These are phyloP conservation scores for Coix lacrymajobi DNA, from an alignment of 176 grass and related monocot species.

Conservation along the genomic window DNA sequence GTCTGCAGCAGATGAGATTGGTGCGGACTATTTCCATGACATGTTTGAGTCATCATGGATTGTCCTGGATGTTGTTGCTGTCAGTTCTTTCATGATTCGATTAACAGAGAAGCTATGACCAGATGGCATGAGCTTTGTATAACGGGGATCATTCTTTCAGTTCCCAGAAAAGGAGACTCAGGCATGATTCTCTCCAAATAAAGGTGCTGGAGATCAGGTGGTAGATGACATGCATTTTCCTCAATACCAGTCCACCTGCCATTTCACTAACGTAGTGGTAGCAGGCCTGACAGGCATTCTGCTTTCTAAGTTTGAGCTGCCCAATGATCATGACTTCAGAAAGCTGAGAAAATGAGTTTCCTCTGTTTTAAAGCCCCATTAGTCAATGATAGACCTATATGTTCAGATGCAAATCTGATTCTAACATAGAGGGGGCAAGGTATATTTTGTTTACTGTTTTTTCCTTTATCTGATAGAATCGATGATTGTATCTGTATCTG, in stretches of 20 bases:
- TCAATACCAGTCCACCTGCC: neutral
- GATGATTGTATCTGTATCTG: slow-evolving; percentile 9
- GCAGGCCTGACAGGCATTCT: slow-evolving; percentile 10
- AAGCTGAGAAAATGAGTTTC: neutral
- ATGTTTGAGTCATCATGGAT: slow-evolving; percentile 96
- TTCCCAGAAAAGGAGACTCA: neutral
- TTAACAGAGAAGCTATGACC: slow-evolving; percentile 81
- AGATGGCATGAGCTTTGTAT: neutral
- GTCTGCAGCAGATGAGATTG: slow-evolving; percentile 57
- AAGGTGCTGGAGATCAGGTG: neutral
- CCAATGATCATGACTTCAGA: neutral
- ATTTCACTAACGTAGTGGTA: slow-evolving; percentile 14
- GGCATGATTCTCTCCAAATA: slow-evolving; percentile 17
- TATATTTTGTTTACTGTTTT: slow-evolving; percentile 30
- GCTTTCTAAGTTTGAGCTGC: slow-evolving; percentile 12
- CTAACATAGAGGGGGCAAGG: neutral
- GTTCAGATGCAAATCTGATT: slow-evolving; percentile 25
- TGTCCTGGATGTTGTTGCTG: slow-evolving; percentile 52
- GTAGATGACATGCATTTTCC: neutral
- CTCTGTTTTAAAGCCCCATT: neutral
- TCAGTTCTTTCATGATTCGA: slow-evolving; percentile 84
- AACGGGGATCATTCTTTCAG: slow-evolving; percentile 6
- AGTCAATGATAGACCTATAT: slow-evolving; percentile 5
- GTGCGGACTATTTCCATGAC: slow-evolving; percentile 68
- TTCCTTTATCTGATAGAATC: slow-evolving; percentile 4